Conservation (phyloP, 805 yeast genomes). For the Saccharomyces jurei region DNA sequence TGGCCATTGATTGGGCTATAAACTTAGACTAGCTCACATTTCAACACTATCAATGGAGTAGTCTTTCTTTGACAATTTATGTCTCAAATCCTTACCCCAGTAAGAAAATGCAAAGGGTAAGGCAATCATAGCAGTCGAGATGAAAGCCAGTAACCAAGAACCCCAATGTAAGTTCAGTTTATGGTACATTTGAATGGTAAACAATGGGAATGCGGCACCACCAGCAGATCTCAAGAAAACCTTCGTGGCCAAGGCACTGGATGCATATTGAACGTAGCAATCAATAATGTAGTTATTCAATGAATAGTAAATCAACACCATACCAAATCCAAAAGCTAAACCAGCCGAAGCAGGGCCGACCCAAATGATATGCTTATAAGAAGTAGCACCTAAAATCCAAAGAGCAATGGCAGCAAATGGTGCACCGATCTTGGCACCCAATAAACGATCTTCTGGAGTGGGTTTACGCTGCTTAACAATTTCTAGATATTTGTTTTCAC, state of each 20-base stretch:
- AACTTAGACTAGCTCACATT: not conserved
- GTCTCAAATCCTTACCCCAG: slow-evolving; percentile 58
- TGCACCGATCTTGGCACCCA: slow-evolving; percentile 77
- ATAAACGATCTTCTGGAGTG: slow-evolving; percentile 69
- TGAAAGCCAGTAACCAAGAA: slow-evolving; percentile 66
- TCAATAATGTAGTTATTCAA: slow-evolving; percentile 82
- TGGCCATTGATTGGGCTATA: not conserved
- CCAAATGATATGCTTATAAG: slow-evolving; percentile 64
- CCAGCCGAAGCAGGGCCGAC: slow-evolving; percentile 76
- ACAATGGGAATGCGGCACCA: slow-evolving; percentile 81
- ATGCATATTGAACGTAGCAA: slow-evolving; percentile 75
- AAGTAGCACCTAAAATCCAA: slow-evolving; percentile 75
- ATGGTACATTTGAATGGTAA: slow-evolving; percentile 74
- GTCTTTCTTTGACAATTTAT: slow-evolving; percentile 58
- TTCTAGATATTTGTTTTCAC: slow-evolving; percentile 55
- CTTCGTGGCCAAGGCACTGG: slow-evolving; percentile 74
- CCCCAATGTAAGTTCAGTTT: slow-evolving; percentile 75
- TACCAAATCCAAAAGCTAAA: slow-evolving; percentile 68
- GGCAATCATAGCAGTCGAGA: slow-evolving; percentile 65
- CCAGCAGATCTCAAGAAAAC: slow-evolving; percentile 75
- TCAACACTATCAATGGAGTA: slow-evolving; percentile 36
- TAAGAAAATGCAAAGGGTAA: slow-evolving; percentile 66
- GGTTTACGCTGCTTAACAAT: slow-evolving; percentile 49
- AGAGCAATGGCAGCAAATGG: slow-evolving; percentile 76
- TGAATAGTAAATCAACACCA: slow-evolving; percentile 69